A percentile compares a stretch with the other conserved stretches of the same genome.
Conservation (phyloP, 2,329 filamentous ascomycete genomes). For the Pseudogymnoascus sp. region DNA sequence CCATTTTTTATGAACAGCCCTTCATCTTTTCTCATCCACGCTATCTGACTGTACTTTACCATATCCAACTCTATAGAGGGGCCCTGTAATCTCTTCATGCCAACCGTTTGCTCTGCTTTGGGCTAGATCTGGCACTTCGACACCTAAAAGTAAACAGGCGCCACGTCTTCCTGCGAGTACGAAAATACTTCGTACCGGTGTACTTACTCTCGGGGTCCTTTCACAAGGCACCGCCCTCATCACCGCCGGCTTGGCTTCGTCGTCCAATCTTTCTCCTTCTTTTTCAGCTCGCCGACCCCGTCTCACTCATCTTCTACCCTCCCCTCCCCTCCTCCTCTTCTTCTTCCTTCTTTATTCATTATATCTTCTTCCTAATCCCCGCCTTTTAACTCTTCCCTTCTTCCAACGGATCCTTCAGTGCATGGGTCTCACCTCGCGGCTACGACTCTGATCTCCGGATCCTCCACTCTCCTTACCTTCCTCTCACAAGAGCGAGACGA, state of each 20-base stretch:
- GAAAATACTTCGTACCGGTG: neutral
- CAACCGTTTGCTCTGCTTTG: neutral
- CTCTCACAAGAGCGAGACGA: slow-evolving; percentile 1
- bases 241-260: neutral
- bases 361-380: slow-evolving; percentile 8
- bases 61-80: neutral
- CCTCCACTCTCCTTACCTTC: slow-evolving; percentile 5
- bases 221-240: slow-evolving; percentile 2
- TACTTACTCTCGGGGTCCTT: neutral
- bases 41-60: slow-evolving; percentile 1
- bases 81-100: neutral
- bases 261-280: slow-evolving; percentile 8
- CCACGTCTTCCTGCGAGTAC: neutral
- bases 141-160: neutral
- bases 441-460: slow-evolving; percentile 4
- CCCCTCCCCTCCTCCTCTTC: neutral
- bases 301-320: neutral
- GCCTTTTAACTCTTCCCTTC: neutral
- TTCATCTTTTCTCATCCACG: neutral
- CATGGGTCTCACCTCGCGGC: neutral
- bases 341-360: neutral
- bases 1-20: neutral
- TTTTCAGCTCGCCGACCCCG: slow-evolving; percentile 5
- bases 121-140: neutral
- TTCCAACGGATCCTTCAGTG: neutral